These are phyloP conservation scores for Grifola frondosa DNA, from an alignment of 1,284 basidiomycete species.

Conservation along the genomic window DNA sequence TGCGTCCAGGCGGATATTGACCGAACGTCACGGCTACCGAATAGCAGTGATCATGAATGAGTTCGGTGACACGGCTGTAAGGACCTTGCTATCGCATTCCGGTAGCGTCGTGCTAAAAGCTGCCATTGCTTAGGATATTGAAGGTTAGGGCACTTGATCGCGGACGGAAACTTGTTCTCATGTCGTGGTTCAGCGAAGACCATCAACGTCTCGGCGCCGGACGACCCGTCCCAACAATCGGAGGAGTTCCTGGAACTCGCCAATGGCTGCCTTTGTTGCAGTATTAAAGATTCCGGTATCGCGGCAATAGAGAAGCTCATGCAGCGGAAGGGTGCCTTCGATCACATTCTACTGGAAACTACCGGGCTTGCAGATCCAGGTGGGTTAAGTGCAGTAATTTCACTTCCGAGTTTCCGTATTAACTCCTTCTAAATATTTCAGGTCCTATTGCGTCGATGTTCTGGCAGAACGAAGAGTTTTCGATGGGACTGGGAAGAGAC, in stretches of 20 bases:
- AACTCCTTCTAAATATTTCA: slow-evolving; percentile 24
- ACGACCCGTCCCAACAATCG: slow-evolving; percentile 62
- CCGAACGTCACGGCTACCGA: slow-evolving; percentile 87
- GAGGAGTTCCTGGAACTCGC: slow-evolving; percentile 86
- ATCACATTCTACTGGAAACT: slow-evolving; percentile 91
- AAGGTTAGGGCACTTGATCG: slow-evolving; percentile 21
- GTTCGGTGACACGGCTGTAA: slow-evolving; percentile 80
- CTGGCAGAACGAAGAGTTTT: slow-evolving; percentile 91
- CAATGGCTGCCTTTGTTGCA: slow-evolving; percentile 94
- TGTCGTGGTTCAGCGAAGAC: slow-evolving; percentile 56
- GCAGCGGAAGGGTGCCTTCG: slow-evolving; percentile 80
- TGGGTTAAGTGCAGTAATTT: slow-evolving; percentile 33
- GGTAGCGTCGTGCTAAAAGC: slow-evolving; percentile 3
- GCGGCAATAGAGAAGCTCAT: slow-evolving; percentile 90
- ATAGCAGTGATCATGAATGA: slow-evolving; percentile 99
- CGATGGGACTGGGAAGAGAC: slow-evolving; percentile 64
- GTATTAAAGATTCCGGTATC: slow-evolving; percentile 87
- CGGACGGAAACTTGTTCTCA: slow-evolving; percentile 4
- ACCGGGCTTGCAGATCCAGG: slow-evolving; percentile 94
- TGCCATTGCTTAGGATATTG: slow-evolving; percentile 23
- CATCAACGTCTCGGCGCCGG: slow-evolving; percentile 72
- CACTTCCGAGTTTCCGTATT: not conserved
- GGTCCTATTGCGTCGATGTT: slow-evolving; percentile 86
- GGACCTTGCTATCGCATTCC: slow-evolving; percentile 18
- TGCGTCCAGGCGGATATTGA: slow-evolving; percentile 73